These are phyloP conservation scores for Buxus sempervirens DNA, from an alignment of 164 flowering plant species.

Conservation along the genomic window DNA sequence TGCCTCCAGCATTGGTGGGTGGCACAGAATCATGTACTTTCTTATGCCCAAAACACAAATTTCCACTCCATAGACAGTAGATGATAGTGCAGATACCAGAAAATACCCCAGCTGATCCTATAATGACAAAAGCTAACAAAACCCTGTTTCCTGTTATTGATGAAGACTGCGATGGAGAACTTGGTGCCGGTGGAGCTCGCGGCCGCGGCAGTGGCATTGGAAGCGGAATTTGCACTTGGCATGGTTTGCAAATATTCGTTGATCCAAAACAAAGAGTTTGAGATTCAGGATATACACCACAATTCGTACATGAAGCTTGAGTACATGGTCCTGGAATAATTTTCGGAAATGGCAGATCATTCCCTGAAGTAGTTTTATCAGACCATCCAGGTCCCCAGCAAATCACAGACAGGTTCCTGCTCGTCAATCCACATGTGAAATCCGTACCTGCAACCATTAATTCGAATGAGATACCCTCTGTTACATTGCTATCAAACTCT, in stretches of 20 bases:
- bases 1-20: slow-evolving; percentile 59
- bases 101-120: slow-evolving; percentile 72
- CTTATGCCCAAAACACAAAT: slow-evolving; percentile 63
- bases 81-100: slow-evolving; percentile 50
- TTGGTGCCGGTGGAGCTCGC: background rate
- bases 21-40: slow-evolving; percentile 91
- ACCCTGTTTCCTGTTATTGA: slow-evolving; percentile 33
- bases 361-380: slow-evolving; percentile 5
- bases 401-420: slow-evolving; percentile 49
- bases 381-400: slow-evolving; percentile 86
- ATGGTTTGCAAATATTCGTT: slow-evolving; percentile 49
- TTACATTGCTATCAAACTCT: slow-evolving; percentile 20
- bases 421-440: slow-evolving; percentile 71
- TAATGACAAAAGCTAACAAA: slow-evolving; percentile 63
- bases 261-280: slow-evolving; percentile 54
- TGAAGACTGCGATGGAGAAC: slow-evolving; percentile 18
- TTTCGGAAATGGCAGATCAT: slow-evolving; percentile 32
- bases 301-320: slow-evolving; percentile 35
- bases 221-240: slow-evolving; percentile 11
- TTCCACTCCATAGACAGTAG: slow-evolving; percentile 75
- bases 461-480: slow-evolving; percentile 34
- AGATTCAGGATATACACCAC: slow-evolving; percentile 52
- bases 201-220: background rate
- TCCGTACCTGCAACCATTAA: slow-evolving; percentile 53
- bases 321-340: slow-evolving; percentile 79